Base-by-base conservation (phyloP, 768 basidiomycete genomes). In the Naganishia antarctica region DNA sequence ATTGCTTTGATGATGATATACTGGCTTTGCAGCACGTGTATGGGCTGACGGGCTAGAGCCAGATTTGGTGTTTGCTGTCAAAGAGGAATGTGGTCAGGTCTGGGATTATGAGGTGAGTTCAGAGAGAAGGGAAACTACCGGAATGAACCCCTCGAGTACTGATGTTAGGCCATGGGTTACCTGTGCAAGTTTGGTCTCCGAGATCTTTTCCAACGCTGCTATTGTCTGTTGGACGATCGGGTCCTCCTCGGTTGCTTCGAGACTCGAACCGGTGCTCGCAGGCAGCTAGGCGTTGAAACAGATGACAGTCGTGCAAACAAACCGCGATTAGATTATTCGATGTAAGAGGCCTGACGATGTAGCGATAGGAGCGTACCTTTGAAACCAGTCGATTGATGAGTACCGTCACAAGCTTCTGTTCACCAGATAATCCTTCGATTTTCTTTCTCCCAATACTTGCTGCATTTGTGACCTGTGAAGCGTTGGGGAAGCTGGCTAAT, bases 21-120 rank as follows among this genome's bases (percentile, higher is more conserved):
- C 74, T 92, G 89, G 0, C 91, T 92, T 72, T 93, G 90, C 4
- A 91, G 82, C 45, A 87, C 83, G 62, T 90, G 87, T 18, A 89
- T 80, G 2, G 85, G 80, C 63, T 83, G 78, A 60, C 68, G 63
- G 25, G 48, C 51, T 12, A 66, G 53, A 9, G 71, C 3, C 9
- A 65, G 58, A 60, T 28, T 61, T 32, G 11, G 65, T 51, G 8
- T 53, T 51, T 51, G 41, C 49, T 69, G 41, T n/a, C 21, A 44
- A 29, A 29, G 60, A 46, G 28, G 23, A 23, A 21, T 15, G 29
- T 21, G 41, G 31, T 41, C 7, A 47, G 13, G 28, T 41, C 50
- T 32, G 4, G 0, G 6, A 11, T n/a, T n/a, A n/a, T 21, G 16
- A 12, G 64, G 34, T 49, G 31, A 37, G 25, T 23, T 2, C 12